Evolutionary conservation across 2,329 filamentous ascomycete genomes (phyloP), one percentile per base, ranked within the genome.

Genomic region (Pseudocercospora macadamiae): DNA sequence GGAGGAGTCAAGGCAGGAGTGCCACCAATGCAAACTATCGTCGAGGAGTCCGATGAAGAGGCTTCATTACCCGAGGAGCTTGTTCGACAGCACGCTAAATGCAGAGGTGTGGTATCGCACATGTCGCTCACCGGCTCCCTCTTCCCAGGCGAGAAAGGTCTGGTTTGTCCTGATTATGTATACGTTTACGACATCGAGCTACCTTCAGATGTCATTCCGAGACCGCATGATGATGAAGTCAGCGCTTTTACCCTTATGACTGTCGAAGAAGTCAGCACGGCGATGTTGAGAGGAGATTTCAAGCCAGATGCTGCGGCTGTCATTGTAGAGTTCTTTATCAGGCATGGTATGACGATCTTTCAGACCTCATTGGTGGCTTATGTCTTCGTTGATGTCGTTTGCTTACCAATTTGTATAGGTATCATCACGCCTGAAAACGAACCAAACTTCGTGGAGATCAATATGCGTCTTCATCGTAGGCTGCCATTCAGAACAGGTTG

Each of bases 291-390:
- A 47, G 90, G 89, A 9, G 83, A 87, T 65, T 97, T 93, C 79
- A 99, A 99, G 79, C 89, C 92, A 1, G 97, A 97, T 74, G 96
- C 92, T 74, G 89, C 89, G n/a, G 75, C 93, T 57, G 84, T 96
- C 36, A 77, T 93, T 71, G 76, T 96, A 44, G 91, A 97, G 73
- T 97, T 97, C 77, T 89, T 97, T 71, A 81, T 96, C 66, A 84
- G 93, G 52, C 89, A 91, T 75, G 89, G 89, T 0, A n/a, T n/a
- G n/a, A n/a, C n/a, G n/a, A n/a, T n/a, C n/a, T n/a, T n/a, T n/a
- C n/a, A n/a, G n/a, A n/a, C n/a, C n/a, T n/a, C n/a, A n/a, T n/a
- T n/a, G n/a, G n/a, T n/a, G n/a, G n/a, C n/a, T n/a, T n/a, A n/a
- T n/a, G n/a, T n/a, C n/a, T n/a, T n/a, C n/a, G n/a, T n/a, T n/a